Evolutionary conservation across 305 asterid genomes (phyloP), one percentile per base, ranked within the genome.

Genomic region (Solanum chacoense): DNA sequence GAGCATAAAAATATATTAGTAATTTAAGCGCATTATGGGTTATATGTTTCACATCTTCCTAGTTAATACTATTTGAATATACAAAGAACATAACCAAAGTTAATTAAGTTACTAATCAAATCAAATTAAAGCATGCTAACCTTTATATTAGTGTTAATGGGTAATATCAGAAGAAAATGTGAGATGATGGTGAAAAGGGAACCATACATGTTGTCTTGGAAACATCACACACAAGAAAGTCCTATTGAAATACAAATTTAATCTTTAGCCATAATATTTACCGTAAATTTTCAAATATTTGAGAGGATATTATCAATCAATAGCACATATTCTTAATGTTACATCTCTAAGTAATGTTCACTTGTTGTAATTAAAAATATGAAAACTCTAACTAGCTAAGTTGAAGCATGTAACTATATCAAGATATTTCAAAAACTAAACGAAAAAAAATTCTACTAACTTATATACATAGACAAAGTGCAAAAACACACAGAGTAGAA

Each of bases 201-300:
- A 79, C 40, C 63, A 40, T 45, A 91, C 92, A 87, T 90, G 90
- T 85, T 88, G 84, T 28, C 87, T 91, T 77, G 88, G 91, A 87
- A 88, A 88, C 90, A 88, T 91, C 91, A 67, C 37, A 35, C 65
- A 12, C 84, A 77, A 50, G 86, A 88, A 86, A 45, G 85, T 89
- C 84, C 45, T 90, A 91, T 26, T 90, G 89, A 91, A 87, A 91
- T 80, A 12, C 91, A 93, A 81, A 72, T 12, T 86, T 90, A 89
- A 87, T 38, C 7, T 20, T 74, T 31, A 76, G n/a, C 22, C 59
- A 88, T 63, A 71, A 16, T 50, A 50, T 16, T 32, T 31, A 59
- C 6, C 81, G 36, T 38, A 12, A n/a, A 87, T 37, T 73, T 76
- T 75, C 55, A 63, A 84, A 80, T 10, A 9, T 65, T 65, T 24